Evolutionary conservation across 2,329 filamentous ascomycete species (phyloP).

Genomic region (Leptographium procerum): DNA sequence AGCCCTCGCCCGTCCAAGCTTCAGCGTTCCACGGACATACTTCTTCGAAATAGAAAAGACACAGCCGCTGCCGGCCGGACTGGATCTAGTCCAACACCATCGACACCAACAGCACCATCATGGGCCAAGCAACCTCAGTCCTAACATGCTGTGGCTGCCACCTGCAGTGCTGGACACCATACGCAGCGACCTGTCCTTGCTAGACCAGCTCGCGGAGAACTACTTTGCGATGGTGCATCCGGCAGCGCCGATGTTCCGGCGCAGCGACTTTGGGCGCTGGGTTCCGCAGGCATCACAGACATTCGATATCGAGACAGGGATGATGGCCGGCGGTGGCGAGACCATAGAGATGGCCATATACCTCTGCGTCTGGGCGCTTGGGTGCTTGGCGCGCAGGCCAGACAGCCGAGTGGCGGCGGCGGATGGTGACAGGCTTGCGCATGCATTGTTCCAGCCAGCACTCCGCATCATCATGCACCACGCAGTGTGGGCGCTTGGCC

Average conservation of each 20-base stretch:
- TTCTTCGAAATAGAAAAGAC: conserved; percentile 24
- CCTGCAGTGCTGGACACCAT: conserved; percentile 5
- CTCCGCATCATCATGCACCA: conserved; percentile 22
- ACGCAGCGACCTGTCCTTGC: conserved; percentile 16
- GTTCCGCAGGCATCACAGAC: conserved; percentile 15
- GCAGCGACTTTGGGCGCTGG: conserved; percentile 18
- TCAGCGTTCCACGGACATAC: conserved; percentile 18
- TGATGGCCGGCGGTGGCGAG: too few relatives aligned
- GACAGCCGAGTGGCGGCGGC: neutral
- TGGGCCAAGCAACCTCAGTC: neutral
- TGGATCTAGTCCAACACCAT: conserved; percentile 15
- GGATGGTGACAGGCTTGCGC: conserved; percentile 18
- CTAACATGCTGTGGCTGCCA: neutral
- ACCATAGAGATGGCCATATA: conserved; percentile 22
- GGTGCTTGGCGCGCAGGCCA: conserved; percentile 12
- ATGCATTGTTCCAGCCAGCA: conserved; percentile 23
- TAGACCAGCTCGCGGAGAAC: conserved; percentile 17
- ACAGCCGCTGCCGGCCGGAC: conserved; percentile 18
- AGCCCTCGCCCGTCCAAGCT: neutral
- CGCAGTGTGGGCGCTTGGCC: conserved; percentile 20
- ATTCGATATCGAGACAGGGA: conserved; percentile 10
- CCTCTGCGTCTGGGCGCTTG: conserved; percentile 25
- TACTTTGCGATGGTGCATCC: conserved; percentile 26
- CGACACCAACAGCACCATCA: conserved; percentile 1
- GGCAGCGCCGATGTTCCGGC: conserved; percentile 23